Base-by-base conservation (phyloP, 2,329 filamentous ascomycete species). In the Hypoxylon sp. region DNA sequence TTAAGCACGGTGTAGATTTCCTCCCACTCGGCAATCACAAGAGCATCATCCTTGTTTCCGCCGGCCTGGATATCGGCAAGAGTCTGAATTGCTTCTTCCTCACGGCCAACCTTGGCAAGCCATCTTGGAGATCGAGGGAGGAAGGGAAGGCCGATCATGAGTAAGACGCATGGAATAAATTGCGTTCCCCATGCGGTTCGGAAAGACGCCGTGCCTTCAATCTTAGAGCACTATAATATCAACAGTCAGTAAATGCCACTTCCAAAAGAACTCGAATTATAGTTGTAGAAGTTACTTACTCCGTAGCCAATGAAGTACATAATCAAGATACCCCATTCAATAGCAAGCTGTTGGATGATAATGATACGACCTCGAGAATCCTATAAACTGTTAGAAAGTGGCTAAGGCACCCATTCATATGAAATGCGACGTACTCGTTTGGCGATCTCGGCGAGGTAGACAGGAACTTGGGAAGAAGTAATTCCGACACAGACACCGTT, bases 271-370 rank as follows among this genome's bases (percentile, higher is more conserved):
- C 30, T n/a, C n/a, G 9, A 13, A 43, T 9, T 7, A 50, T 38
- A 19, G 14, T n/a, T 38, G 21, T 30, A 17, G 30, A 14, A 21
- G 14, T 19, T 28, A 64, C 67, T 68, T 63, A 70, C 67, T 45
- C 89, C 91, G 74, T 90, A 86, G 21, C 86, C 85, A 77, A 91
- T 86, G 75, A 89, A 90, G 81, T 90, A 91, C 88, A 91, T 91
- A 79, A 91, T 89, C 64, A 91, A 75, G 70, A 91, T 91, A 69
- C 87, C 89, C 85, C 85, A 91, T 70, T 91, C 91, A 67, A 94
- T 93, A 25, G 90, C 89, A 83, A 90, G 91, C 77, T 93, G 91
- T 77, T 93, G 91, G 46, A 88, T 86, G 57, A 90, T 89, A 14
- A 94, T 90, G 34, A 94, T 83, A 46, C 89, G 85, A 14, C 90